Evolutionary conservation across 73 alveolate species (phyloP).

Genomic region (Tetrahymena elliotti): DNA sequence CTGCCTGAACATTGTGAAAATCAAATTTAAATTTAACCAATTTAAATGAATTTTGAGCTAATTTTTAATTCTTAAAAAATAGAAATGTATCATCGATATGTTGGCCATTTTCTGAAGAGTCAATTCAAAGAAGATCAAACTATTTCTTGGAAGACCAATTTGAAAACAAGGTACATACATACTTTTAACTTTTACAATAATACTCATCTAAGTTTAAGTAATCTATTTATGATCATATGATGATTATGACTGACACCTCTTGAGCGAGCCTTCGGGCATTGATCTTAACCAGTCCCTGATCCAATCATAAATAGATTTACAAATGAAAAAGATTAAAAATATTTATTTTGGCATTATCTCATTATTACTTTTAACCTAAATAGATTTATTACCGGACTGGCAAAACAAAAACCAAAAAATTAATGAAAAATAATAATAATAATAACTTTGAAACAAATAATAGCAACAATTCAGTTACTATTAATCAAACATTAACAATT

Average conservation of each 20-base stretch:
- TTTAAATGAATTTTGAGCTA: too few species aligned
- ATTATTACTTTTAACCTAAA: neutral
- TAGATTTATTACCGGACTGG: neutral
- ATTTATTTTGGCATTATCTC: neutral
- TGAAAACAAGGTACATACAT: neutral
- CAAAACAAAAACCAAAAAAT: too few species aligned
- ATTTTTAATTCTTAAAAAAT: neutral
- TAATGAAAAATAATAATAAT: too few species aligned
- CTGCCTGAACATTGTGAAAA: neutral
- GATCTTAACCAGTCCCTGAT: conserved; percentile 1
- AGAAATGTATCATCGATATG: neutral
- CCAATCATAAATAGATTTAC: neutral
- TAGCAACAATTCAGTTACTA: too few species aligned
- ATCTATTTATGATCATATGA: neutral
- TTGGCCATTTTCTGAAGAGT: too few species aligned
- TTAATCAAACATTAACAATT: too few species aligned
- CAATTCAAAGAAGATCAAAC: neutral
- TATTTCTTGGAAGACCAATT: neutral
- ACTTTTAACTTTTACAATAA: neutral
- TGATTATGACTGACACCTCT: conserved; percentile 2
- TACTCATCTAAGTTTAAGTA: neutral
- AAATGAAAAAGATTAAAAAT: neutral
- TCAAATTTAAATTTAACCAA: neutral
- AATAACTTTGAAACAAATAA: neutral
- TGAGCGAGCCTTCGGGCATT: conserved; percentile 3